phyloP scores from a whole-genome alignment of 306 rosid genomes.

The Hippophae tibetana region DNA sequence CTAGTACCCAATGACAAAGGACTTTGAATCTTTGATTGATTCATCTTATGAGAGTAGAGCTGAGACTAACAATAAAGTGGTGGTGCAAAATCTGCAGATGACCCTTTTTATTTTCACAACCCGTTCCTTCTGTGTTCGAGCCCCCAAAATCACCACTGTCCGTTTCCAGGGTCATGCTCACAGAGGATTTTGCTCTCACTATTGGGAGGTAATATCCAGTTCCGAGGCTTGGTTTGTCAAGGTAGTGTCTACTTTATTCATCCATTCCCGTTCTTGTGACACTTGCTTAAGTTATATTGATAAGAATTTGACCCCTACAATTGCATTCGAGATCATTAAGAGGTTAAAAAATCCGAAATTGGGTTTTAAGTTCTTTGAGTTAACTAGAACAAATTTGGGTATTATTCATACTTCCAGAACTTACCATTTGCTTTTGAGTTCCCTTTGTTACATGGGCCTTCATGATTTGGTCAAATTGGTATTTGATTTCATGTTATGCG shows the following conservation, averaged over 20 bases:
- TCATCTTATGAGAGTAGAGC: constrained; percentile 32
- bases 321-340: constrained; percentile 55
- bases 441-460: constrained; percentile 58
- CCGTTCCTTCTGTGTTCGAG: constrained; percentile 40
- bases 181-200: constrained; percentile 27
- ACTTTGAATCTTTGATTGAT: constrained; percentile 19
- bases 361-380: constrained; percentile 58
- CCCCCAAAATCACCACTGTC: constrained; percentile 41
- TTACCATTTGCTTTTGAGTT: constrained; percentile 54
- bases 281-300: constrained; percentile 35
- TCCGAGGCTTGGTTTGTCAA: constrained; percentile 71
- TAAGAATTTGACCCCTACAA: constrained; percentile 47
- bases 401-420: constrained; percentile 41
- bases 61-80: constrained; percentile 33
- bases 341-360: constrained; percentile 45
- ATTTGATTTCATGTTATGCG: constrained; percentile 58
- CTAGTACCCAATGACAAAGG: too few species aligned
- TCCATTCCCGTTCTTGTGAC: constrained; percentile 39
- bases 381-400: constrained; percentile 43
- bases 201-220: constrained; percentile 33
- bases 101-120: constrained; percentile 45
- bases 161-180: constrained; percentile 33
- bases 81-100: constrained; percentile 23
- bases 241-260: constrained; percentile 56
- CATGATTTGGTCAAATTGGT: constrained; percentile 51